Evolutionary conservation across 2,329 filamentous ascomycete species (phyloP).

Genomic region (Tolypocladium cylindrosporum): DNA sequence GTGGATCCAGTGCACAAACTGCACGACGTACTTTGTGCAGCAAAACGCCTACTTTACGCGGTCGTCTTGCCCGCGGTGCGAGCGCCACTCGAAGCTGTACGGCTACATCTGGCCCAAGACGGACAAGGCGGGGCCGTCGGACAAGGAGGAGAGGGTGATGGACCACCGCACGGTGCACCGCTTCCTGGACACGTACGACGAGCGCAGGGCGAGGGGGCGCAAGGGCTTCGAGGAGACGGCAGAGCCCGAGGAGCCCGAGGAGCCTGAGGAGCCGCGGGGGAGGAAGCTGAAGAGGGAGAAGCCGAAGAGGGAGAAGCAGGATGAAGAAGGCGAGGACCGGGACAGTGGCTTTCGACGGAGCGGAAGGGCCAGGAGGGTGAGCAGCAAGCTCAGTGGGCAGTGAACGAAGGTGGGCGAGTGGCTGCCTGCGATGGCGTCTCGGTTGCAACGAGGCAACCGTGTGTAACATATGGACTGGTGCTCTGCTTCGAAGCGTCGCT

Average conservation of each 20-base stretch:
- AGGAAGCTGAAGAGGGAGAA: slow-evolving; percentile 1
- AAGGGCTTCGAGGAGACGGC: slow-evolving; percentile 19
- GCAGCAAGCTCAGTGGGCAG: slow-evolving; percentile 14
- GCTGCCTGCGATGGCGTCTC: not conserved
- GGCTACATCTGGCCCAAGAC: slow-evolving; percentile 96
- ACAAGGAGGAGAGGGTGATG: slow-evolving; percentile 61
- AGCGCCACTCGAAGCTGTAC: slow-evolving; percentile 91
- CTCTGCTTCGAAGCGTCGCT: not conserved
- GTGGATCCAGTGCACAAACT: slow-evolving; percentile 87
- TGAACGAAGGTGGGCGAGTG: not conserved
- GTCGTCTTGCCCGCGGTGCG: slow-evolving; percentile 81
- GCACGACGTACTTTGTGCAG: slow-evolving; percentile 75
- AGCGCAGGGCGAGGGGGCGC: slow-evolving; percentile 41
- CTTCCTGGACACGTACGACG: slow-evolving; percentile 64
- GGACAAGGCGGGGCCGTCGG: slow-evolving; percentile 62
- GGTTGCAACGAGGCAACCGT: not conserved
- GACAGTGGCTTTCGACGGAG: slow-evolving; percentile 18
- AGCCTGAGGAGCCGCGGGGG: slow-evolving; percentile 3
- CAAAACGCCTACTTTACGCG: slow-evolving; percentile 79
- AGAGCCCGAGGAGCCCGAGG: slow-evolving; percentile 11
- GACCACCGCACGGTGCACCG: slow-evolving; percentile 85
- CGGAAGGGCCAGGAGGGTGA: slow-evolving; percentile 22
- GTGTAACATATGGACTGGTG: not conserved
- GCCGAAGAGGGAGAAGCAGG: not conserved
- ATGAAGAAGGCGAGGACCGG: not conserved